Conservation (phyloP, 139 green algal species). For the Zygnema circumcarinatum region DNA sequence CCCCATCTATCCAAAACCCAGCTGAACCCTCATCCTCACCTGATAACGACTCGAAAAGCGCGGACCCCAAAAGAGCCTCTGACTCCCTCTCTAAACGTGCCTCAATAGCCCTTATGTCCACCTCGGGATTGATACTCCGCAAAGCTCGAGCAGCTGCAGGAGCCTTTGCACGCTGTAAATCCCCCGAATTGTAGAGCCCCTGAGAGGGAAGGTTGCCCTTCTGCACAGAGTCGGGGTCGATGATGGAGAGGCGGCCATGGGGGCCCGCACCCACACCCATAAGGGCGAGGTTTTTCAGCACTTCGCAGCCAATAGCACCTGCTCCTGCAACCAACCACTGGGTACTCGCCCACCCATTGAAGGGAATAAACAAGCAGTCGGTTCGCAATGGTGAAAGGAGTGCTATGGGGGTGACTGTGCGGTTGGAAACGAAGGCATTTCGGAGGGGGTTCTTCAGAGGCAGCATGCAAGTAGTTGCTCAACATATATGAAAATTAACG, state of each 20-base stretch:
- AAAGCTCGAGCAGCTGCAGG: constrained; percentile 25
- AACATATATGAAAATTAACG: too few species aligned
- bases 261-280: constrained; percentile 47
- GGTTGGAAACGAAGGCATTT: too few species aligned
- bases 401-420: too few species aligned
- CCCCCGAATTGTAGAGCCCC: constrained; percentile 18
- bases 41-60: constrained; percentile 59
- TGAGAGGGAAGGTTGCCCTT: constrained; percentile 30
- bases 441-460: too few species aligned
- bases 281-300: constrained; percentile 48
- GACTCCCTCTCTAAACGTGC: constrained; percentile 12
- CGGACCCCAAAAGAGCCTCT: constrained; percentile 39
- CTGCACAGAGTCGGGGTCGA: constrained; percentile 49
- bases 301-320: constrained; percentile 57
- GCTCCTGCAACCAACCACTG: constrained; percentile 52
- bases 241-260: constrained; percentile 47
- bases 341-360: neutral
- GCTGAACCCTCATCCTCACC: too few species aligned
- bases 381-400: neutral
- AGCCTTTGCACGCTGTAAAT: constrained; percentile 39
- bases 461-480: too few species aligned
- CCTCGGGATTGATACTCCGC: constrained; percentile 26
- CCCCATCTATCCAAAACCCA: too few species aligned
- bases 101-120: constrained; percentile 32
- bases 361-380: constrained; percentile 2